These are phyloP conservation scores for Aspergillus piperis DNA, from an alignment of 2,329 filamentous ascomycete genomes.

Conservation along the genomic window DNA sequence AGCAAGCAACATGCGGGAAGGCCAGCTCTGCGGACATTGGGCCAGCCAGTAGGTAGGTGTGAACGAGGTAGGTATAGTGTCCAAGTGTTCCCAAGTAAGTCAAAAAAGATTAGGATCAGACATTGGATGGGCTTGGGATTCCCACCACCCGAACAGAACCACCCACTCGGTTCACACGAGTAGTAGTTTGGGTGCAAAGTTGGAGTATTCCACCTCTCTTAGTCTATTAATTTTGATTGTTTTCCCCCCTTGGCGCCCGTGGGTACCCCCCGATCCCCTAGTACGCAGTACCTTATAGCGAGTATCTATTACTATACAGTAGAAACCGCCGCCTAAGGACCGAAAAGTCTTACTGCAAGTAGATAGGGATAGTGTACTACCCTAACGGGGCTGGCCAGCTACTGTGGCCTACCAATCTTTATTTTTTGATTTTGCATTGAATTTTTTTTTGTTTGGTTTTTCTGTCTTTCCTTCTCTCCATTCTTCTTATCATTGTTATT, in stretches of 20 bases:
- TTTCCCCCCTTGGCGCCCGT: not conserved
- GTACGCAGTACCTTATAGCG: not conserved
- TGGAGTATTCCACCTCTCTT: not conserved
- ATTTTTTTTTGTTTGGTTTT: not conserved
- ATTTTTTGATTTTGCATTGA: too few species aligned
- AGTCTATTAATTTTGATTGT: too few species aligned
- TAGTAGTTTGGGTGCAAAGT: not conserved
- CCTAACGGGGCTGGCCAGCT: too few species aligned
- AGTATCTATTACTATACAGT: not conserved
- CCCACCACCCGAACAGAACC: slow-evolving; percentile 12
- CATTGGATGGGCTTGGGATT: slow-evolving; percentile 3
- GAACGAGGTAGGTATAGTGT: too few species aligned
- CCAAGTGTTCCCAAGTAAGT: not conserved
- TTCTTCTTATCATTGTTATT: too few species aligned
- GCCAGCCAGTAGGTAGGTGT: too few species aligned
- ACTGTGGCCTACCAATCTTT: too few species aligned
- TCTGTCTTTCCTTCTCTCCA: not conserved
- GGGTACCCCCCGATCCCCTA: not conserved
- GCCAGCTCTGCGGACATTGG: not conserved
- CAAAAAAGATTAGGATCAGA: not conserved
- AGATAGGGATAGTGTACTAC: too few species aligned
- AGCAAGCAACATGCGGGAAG: not conserved
- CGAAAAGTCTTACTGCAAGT: too few species aligned
- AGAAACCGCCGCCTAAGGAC: too few species aligned
- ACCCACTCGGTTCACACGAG: slow-evolving; percentile 10